These are phyloP conservation scores for Pythium phragmiticola DNA, from an alignment of 352 stramenopile genomes.

Conservation along the genomic window DNA sequence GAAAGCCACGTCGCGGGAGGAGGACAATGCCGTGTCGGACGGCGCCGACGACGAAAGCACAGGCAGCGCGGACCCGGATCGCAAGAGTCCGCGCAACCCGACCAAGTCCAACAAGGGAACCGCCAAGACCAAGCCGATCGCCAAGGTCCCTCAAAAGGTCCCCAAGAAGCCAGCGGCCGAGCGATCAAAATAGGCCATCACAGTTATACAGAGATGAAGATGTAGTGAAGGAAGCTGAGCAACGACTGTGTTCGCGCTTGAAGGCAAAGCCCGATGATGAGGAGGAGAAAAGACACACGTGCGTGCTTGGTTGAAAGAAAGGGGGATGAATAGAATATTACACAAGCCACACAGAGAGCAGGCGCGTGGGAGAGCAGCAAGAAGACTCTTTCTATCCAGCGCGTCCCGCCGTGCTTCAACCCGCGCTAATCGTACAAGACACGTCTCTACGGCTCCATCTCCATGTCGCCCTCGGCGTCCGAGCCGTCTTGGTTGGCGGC, in stretches of 20 bases:
- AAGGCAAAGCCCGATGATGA: conserved; percentile 13
- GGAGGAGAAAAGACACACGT: neutral
- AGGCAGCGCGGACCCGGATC: conserved; percentile 21
- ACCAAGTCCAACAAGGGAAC: conserved; percentile 13
- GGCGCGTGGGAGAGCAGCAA: too few relatives aligned
- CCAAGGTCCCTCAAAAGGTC: conserved; percentile 19
- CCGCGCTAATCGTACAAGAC: neutral
- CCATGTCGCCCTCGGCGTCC: conserved; percentile 44
- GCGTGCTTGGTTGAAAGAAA: conserved; percentile 9
- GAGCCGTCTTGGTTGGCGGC: conserved; percentile 33
- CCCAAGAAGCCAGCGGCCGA: conserved; percentile 21
- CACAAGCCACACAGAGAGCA: conserved; percentile 6
- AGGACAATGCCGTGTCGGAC: conserved; percentile 17
- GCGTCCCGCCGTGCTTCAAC: too few relatives aligned
- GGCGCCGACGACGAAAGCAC: conserved; percentile 22
- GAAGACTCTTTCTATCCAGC: too few relatives aligned
- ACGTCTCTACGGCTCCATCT: conserved; percentile 48
- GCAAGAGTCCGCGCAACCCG: conserved; percentile 25
- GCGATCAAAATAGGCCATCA: conserved; percentile 15
- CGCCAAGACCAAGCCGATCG: conserved; percentile 17
- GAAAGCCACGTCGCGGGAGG: conserved; percentile 6
- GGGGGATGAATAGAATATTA: conserved; percentile 24
- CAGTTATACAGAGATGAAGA: neutral
- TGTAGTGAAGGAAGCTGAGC: neutral
- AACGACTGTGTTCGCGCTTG: conserved; percentile 6